Base-by-base conservation (phyloP, 768 basidiomycete species). In the Calocybe gangraenosa region DNA sequence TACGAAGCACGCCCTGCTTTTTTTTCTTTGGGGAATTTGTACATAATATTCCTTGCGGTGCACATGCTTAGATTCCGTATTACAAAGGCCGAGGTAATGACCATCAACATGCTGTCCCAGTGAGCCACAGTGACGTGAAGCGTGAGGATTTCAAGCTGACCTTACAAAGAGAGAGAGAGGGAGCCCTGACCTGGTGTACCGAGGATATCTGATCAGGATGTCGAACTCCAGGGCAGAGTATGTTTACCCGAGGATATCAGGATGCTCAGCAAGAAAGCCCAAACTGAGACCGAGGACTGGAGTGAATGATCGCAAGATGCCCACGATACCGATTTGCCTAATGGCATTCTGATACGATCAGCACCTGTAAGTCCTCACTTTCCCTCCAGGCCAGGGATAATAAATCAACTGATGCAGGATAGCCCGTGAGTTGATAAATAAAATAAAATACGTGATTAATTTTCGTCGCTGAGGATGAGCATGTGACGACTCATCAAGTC, bases 71-170 rank as follows among this genome's bases (percentile, higher is more conserved):
- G 18, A n/a, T 17, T 39, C 11, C 37, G 25, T 42, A 39, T 47
- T 33, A 43, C 34, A 50, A 44, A 17, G 31, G 19, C 44, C 51
- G 47, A 49, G 32, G 25, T 42, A 28, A 45, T 39, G 39, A 20
- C 42, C 46, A 47, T 47, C 19, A 46, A 17, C 21, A 37, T 22
- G 32, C 41, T 42, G 42, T 14, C 42, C 17, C 15, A 35, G 30
- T 38, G 34, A 25, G 42, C 42, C 42, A 35, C 32, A n/a, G 11
- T 37, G 18, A 15, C 23, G 31, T 35, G 38, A 28, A 10, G 17
- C 22, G 25, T 35, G 13, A 30, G 25, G 25, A 11, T 28, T 28
- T 28, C 5, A 28, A 28, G 25, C 11, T 28, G 25, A 28, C 25
- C 25, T 28, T 28, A 28, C 25, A 28, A 28, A 28, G 25, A 28